Conservation (phyloP, 148 eudicot genomes). For the Drosera capensis region DNA sequence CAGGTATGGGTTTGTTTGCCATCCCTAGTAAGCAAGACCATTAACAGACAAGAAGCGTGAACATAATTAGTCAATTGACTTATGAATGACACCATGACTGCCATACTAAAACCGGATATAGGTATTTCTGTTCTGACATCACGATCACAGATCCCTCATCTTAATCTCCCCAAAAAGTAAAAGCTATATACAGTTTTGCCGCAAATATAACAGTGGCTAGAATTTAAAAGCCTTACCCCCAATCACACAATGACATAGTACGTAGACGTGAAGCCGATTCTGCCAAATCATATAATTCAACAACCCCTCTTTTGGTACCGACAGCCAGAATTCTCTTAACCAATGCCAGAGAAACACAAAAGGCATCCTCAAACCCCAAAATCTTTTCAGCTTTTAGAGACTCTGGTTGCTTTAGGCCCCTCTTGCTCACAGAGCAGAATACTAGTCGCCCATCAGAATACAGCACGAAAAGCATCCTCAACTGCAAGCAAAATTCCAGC, state of each 20-base stretch:
- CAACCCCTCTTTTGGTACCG: constrained; percentile 75
- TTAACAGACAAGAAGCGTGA: too few species aligned
- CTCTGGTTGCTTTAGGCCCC: constrained; percentile 67
- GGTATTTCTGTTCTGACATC: too few species aligned
- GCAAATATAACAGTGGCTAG: too few species aligned
- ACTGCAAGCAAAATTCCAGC: constrained; percentile 46
- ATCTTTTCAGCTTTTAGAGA: constrained; percentile 56
- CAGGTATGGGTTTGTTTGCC: too few species aligned
- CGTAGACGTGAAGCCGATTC: constrained; percentile 61
- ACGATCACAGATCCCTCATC: too few species aligned
- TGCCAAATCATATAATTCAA: constrained; percentile 71
- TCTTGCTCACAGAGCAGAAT: constrained; percentile 69
- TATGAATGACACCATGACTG: too few species aligned
- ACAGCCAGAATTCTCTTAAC: constrained; percentile 87
- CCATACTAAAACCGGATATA: too few species aligned
- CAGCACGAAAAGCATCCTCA: constrained; percentile 51
- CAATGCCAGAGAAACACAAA: constrained; percentile 66
- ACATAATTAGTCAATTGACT: too few species aligned
- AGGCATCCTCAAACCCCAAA: constrained; percentile 64
- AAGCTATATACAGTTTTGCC: too few species aligned
- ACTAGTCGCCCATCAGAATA: constrained; percentile 65
- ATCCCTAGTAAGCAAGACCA: too few species aligned
- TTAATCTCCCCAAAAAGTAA: too few species aligned
- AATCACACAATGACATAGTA: constrained; percentile 56
- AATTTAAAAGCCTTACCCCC: constrained; percentile 54